Percentiles rank a stretch among this genome's conserved stretches.
Conservation (phyloP, 768 basidiomycete species). For the Butyriboletus loyo region DNA sequence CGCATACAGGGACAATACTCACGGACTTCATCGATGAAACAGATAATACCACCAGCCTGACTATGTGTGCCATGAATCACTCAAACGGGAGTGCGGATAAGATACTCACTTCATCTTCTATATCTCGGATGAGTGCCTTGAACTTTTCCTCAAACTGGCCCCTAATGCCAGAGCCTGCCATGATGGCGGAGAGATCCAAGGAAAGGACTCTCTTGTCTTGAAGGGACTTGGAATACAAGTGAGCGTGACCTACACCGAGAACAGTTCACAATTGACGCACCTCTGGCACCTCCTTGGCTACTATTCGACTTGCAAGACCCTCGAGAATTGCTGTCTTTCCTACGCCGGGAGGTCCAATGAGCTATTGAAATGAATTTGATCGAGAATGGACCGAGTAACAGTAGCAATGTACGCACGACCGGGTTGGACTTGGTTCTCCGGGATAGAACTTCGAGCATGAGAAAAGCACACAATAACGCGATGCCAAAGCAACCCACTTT, state of each 20-base stretch:
- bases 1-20: conserved; percentile 33
- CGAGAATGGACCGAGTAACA: not conserved
- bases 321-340: conserved; percentile 93
- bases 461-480: not conserved
- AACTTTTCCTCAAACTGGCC: conserved; percentile 95
- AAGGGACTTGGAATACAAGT: conserved; percentile 52
- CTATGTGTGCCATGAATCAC: conserved; percentile 12
- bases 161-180: conserved; percentile 88
- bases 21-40: conserved; percentile 95
- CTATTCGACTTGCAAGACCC: conserved; percentile 83
- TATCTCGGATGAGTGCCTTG: conserved; percentile 85
- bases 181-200: conserved; percentile 76
- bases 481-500: conserved; percentile 52
- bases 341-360: conserved; percentile 85
- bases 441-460: conserved; percentile 58
- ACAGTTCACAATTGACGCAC: conserved; percentile 36
- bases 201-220: conserved; percentile 87
- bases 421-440: conserved; percentile 91
- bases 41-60: conserved; percentile 75
- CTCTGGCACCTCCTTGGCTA: conserved; percentile 89
- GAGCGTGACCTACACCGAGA: not conserved
- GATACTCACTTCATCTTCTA: conserved; percentile 65
- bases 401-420: conserved; percentile 50
- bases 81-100: conserved; percentile 27
- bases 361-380: conserved; percentile 34